These are phyloP conservation scores for Nicotiana undulata DNA, from an alignment of 257 asterid genomes.

Conservation along the genomic window DNA sequence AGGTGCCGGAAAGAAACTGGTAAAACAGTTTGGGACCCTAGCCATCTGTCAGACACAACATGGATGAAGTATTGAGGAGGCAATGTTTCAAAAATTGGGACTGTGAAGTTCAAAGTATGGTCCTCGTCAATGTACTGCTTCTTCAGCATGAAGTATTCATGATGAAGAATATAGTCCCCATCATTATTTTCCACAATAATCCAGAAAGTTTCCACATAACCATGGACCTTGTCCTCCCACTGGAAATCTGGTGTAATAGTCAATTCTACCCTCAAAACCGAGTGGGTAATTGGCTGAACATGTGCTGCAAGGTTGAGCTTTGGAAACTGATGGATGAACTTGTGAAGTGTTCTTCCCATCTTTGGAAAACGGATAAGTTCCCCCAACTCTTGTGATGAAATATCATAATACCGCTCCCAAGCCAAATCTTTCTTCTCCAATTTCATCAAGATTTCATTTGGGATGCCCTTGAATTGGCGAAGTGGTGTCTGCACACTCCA, in stretches of 20 bases:
- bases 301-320: conserved; percentile 37
- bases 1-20: conserved; percentile 38
- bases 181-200: conserved; percentile 39
- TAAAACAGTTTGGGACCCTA: conserved; percentile 27
- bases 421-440: conserved; percentile 37
- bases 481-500: conserved; percentile 47
- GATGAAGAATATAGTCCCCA: conserved; percentile 33
- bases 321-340: conserved; percentile 34
- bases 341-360: conserved; percentile 32
- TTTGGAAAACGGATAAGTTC: conserved; percentile 30
- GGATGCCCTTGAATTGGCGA: conserved; percentile 38
- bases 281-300: conserved; percentile 37
- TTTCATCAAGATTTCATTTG: conserved; percentile 27
- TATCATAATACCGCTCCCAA: conserved; percentile 37
- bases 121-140: conserved; percentile 37
- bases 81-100: conserved; percentile 30
- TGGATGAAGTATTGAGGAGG: conserved; percentile 38
- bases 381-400: conserved; percentile 31
- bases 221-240: conserved; percentile 40
- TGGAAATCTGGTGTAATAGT: conserved; percentile 35
- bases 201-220: conserved; percentile 42
- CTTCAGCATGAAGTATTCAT: conserved; percentile 35
- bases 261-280: conserved; percentile 32
- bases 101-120: conserved; percentile 32
- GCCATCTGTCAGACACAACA: conserved; percentile 34